These are phyloP conservation scores for Gossypium lobatum DNA, from an alignment of 441 rosid genomes.

Conservation along the genomic window DNA sequence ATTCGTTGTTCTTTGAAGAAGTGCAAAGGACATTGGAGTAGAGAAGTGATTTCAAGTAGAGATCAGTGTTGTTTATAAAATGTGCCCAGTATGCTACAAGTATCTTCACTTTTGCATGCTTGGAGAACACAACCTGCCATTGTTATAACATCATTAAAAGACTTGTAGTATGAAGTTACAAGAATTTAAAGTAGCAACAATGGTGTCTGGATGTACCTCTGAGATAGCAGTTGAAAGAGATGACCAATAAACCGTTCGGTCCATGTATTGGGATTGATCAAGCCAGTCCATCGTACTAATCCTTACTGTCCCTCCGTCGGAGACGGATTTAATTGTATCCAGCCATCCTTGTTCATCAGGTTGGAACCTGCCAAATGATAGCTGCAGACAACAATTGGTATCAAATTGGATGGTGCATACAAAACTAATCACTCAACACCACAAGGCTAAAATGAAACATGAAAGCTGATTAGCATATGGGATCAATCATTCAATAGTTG, in stretches of 20 bases:
- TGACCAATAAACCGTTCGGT: slow-evolving; percentile 62
- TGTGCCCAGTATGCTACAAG: slow-evolving; percentile 87
- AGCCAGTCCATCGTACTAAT: slow-evolving; percentile 94
- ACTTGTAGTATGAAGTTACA: not conserved
- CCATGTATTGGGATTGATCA: slow-evolving; percentile 65
- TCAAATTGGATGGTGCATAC: slow-evolving; percentile 11
- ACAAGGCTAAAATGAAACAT: not conserved
- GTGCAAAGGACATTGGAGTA: slow-evolving; percentile 67
- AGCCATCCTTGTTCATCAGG: slow-evolving; percentile 88
- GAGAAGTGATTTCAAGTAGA: slow-evolving; percentile 66
- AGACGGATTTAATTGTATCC: slow-evolving; percentile 67
- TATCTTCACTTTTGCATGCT: slow-evolving; percentile 74
- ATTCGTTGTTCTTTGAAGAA: slow-evolving; percentile 53
- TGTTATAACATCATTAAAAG: not conserved
- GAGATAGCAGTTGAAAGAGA: slow-evolving; percentile 67
- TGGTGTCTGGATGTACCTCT: slow-evolving; percentile 40
- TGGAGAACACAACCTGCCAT: slow-evolving; percentile 65
- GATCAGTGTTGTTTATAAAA: slow-evolving; percentile 57
- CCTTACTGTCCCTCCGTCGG: slow-evolving; percentile 52
- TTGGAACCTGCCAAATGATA: slow-evolving; percentile 64
- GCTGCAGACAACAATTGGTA: slow-evolving; percentile 35
- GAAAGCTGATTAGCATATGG: not conserved
- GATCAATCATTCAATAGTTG: not conserved
- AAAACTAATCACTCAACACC: not conserved
- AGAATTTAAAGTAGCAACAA: not conserved